Conservation (phyloP, 2,329 filamentous ascomycete species). For the Fusarium xylarioides region DNA sequence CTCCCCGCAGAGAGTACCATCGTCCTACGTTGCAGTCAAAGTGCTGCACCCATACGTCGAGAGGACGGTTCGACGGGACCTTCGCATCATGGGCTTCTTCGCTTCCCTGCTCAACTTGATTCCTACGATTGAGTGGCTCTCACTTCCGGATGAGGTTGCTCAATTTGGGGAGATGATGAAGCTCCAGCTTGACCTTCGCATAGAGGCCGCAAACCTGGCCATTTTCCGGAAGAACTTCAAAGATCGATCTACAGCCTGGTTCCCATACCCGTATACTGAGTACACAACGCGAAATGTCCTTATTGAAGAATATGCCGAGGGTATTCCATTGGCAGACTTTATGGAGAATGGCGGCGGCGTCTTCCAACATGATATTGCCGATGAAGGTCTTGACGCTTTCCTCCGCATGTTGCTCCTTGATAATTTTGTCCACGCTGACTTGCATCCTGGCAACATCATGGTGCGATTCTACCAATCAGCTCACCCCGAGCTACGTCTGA, state of each 20-base stretch:
- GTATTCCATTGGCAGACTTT: slow-evolving; percentile 90
- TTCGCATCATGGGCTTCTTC: slow-evolving; percentile 94
- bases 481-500: slow-evolving; percentile 67
- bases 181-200: slow-evolving; percentile 92
- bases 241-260: slow-evolving; percentile 90
- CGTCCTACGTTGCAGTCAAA: slow-evolving; percentile 93
- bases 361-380: slow-evolving; percentile 93
- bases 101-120: slow-evolving; percentile 84
- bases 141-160: slow-evolving; percentile 89
- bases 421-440: slow-evolving; percentile 96
- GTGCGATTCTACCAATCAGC: slow-evolving; percentile 94
- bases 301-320: slow-evolving; percentile 95
- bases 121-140: slow-evolving; percentile 97
- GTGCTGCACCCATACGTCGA: slow-evolving; percentile 94
- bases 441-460: slow-evolving; percentile 99
- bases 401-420: slow-evolving; percentile 96
- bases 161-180: slow-evolving; percentile 99
- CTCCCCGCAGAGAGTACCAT: slow-evolving; percentile 84
- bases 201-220: slow-evolving; percentile 89
- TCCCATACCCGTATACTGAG: slow-evolving; percentile 91
- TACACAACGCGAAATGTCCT: slow-evolving; percentile 93
- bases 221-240: slow-evolving; percentile 92
- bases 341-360: slow-evolving; percentile 90
- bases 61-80: slow-evolving; percentile 85
- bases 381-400: slow-evolving; percentile 95